phyloP scores from a whole-genome alignment of 805 yeast genomes.

The Debaryomyces tyrocola region DNA sequence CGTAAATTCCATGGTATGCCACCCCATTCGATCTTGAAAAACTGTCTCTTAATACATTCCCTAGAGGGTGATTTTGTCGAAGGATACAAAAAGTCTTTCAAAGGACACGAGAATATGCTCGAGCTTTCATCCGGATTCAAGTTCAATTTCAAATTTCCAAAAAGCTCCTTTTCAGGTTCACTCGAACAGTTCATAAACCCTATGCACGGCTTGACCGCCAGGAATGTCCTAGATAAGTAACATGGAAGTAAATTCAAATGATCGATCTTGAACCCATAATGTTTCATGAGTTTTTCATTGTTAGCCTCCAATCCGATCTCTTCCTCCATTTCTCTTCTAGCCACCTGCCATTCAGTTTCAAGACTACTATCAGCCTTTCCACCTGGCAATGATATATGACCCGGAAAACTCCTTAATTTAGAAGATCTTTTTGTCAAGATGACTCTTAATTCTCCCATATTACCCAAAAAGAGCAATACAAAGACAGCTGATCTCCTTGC shows the following conservation, averaged over 20 bases:
- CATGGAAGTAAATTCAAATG: slow-evolving; percentile 68
- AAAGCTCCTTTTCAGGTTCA: slow-evolving; percentile 17
- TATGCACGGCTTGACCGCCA: slow-evolving; percentile 81
- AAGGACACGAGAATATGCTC: slow-evolving; percentile 67
- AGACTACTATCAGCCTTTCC: slow-evolving; percentile 78
- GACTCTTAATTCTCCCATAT: slow-evolving; percentile 73
- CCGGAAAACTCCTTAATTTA: slow-evolving; percentile 70
- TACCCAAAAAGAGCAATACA: slow-evolving; percentile 69
- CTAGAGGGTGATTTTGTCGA: slow-evolving; percentile 12
- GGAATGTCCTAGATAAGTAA: slow-evolving; percentile 76
- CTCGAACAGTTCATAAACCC: slow-evolving; percentile 54
- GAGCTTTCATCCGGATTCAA: slow-evolving; percentile 80
- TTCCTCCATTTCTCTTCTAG: slow-evolving; percentile 82
- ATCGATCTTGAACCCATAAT: slow-evolving; percentile 59
- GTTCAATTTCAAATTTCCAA: slow-evolving; percentile 37
- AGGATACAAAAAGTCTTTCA: slow-evolving; percentile 55
- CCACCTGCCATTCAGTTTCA: slow-evolving; percentile 68
- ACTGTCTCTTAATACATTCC: slow-evolving; percentile 33
- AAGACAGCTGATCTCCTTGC: slow-evolving; percentile 78
- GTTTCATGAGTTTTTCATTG: slow-evolving; percentile 41
- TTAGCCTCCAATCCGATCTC: slow-evolving; percentile 73
- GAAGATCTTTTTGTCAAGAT: slow-evolving; percentile 77
- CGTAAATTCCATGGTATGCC: slow-evolving; percentile 67
- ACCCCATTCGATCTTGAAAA: slow-evolving; percentile 59
- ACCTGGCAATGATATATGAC: slow-evolving; percentile 92